Base-by-base conservation (phyloP, 331 rosid genomes). In the Quercus tomentella region DNA sequence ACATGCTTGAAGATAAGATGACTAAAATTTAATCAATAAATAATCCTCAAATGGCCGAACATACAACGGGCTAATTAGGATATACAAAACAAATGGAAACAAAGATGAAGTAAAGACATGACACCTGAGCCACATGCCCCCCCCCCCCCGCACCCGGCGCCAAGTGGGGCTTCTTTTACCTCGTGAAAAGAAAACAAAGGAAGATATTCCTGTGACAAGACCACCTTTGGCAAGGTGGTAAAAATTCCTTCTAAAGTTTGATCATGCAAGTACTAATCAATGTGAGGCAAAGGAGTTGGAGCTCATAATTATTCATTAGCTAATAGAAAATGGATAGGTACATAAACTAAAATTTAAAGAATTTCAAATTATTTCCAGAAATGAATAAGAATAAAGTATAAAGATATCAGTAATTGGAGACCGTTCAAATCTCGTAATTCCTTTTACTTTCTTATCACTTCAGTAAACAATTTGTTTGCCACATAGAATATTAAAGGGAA, bases 1-100 rank as follows among this genome's bases (percentile, higher is more conserved):
- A 77, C 72, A 80, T 33, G 51, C 62, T 68, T 78, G 63, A 76
- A 83, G 71, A 57, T 31, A 70, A 74, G 79, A 17, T 54, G 58
- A 77, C 56, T 63, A 10, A 11, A 37, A 54, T 56, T 45, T 30
- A 9, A 28, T 16, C 33, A 75, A 80, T 35, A 75, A 76, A 60
- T 56, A 60, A 77, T 31, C 66, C 22, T 10, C 75, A 63, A 61
- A 77, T 28, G 31, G 61, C 70, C 62, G 33, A 74, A 70, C 79
- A 65, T 37, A 12, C 60, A 72, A 68, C 25, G 23, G 79, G 37
- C 63, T 73, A 43, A 79, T 28, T 28, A 17, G 56, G 62, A 55
- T 30, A 43, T 33, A 65, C 35, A 33, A 21, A 41, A 81, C 67
- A 73, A n/a, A 21, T 17, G 49, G 70, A 55, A 78, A 79, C 67